Conservation (phyloP, 768 basidiomycete genomes). For the Hygrocybe punicea region DNA sequence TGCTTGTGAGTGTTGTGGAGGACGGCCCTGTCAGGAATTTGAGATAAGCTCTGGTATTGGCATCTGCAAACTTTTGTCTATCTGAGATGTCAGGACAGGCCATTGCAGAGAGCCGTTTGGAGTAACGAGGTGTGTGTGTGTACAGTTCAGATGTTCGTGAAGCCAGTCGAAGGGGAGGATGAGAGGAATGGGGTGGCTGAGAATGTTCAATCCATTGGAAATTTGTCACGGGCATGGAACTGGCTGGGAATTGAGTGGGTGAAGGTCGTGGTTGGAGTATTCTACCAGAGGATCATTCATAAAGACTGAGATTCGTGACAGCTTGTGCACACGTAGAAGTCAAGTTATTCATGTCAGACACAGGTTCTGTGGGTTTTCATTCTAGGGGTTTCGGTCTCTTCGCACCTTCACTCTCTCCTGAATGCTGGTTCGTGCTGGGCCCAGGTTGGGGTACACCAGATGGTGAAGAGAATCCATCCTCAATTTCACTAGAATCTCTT, state of each 20-base stretch:
- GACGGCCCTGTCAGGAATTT: slow-evolving; percentile 34
- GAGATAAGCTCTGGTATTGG: slow-evolving; percentile 30
- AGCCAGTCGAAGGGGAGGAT: slow-evolving; percentile 29
- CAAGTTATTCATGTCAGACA: slow-evolving; percentile 17
- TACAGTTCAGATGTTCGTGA: slow-evolving; percentile 46
- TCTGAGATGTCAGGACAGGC: slow-evolving; percentile 37
- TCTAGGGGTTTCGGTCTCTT: slow-evolving; percentile 28
- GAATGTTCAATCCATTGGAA: slow-evolving; percentile 20
- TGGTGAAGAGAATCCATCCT: slow-evolving; percentile 11
- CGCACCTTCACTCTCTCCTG: slow-evolving; percentile 1
- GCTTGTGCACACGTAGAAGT: slow-evolving; percentile 21
- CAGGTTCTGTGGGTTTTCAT: slow-evolving; percentile 35
- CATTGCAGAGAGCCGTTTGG: slow-evolving; percentile 54
- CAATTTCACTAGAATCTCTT: slow-evolving; percentile 27
- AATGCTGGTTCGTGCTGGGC: neutral
- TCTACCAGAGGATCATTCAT: neutral
- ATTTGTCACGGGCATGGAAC: neutral
- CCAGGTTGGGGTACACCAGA: neutral
- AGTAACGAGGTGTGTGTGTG: slow-evolving; percentile 53
- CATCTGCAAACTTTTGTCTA: slow-evolving; percentile 33
- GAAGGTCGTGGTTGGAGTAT: neutral
- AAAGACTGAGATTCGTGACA: slow-evolving; percentile 26
- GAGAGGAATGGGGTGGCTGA: too few relatives aligned
- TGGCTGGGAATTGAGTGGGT: neutral
- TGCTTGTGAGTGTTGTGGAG: neutral